Evolutionary conservation across 1,139 yeast species (phyloP), one percentile per base, ranked within the genome.

Genomic region (Petasospora rhodanensis): DNA sequence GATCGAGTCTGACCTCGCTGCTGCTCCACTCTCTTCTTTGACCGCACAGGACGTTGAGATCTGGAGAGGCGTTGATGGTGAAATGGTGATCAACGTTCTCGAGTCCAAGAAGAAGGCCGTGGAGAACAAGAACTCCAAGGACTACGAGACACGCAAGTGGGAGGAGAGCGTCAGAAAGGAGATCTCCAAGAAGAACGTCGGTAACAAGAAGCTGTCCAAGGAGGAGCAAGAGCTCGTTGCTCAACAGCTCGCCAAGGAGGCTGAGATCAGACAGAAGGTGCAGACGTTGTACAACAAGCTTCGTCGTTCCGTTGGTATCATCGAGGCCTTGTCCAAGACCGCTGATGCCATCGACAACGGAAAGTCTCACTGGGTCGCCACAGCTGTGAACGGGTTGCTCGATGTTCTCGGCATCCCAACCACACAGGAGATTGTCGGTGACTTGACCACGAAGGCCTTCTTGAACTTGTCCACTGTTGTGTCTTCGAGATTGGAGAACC

Each of bases 121-220:
- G 23, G 56, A 56, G 10, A 64, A 66, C 29, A 84, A 82, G 51
- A 84, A 84, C 52, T 61, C 82, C 4, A 85, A 77, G 52, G 96
- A 87, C 50, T 85, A 84, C 52, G 95, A 84, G 48, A 83, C 87
- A 12, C 67, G 74, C 42, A 79, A 84, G 52, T 91, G 98, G 97
- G 98, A 91, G 56, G 89, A 81, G 49, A 73, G 73, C 32, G 72
- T 91, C 29, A 75, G 89, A 48, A 76, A 76, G 45, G 91, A 85
- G 52, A 66, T 86, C 37, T 79, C 81, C 2, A 65, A 68, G 37
- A 79, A 79, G 55, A 65, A 64, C 26, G 56, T 55, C 25, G 56
- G 45, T 8, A 28, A 38, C 12, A 76, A 70, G 58, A 82, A 80
- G 50, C 64, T 80, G 31, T 70, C 94, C 8, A 82, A 76, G 46